Evolutionary conservation across 129 eudicot species (phyloP).

Genomic region (Lonicera japonica): DNA sequence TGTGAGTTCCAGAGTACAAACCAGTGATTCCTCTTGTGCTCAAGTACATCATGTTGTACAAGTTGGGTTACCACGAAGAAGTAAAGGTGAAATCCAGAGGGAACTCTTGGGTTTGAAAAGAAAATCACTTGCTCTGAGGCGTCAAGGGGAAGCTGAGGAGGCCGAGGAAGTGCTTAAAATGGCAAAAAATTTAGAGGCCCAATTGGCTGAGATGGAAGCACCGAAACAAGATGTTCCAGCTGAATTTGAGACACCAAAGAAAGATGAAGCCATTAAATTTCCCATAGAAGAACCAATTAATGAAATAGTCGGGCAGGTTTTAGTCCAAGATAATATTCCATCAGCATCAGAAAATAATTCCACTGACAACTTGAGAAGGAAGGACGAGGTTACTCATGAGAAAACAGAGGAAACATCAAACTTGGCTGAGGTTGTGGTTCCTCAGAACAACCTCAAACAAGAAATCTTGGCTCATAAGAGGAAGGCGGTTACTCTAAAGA

Average conservation of each 20-base stretch:
- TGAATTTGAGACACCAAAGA: slow-evolving; percentile 6
- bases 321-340: too few relatives aligned
- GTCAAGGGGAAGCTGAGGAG: slow-evolving; percentile 66
- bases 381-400: slow-evolving; percentile 9
- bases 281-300: slow-evolving; percentile 1
- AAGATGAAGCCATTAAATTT: slow-evolving; percentile 4
- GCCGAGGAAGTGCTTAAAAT: slow-evolving; percentile 68
- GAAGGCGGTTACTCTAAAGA: slow-evolving; percentile 64
- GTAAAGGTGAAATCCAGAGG: slow-evolving; percentile 69
- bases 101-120: slow-evolving; percentile 80
- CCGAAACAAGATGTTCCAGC: slow-evolving; percentile 29
- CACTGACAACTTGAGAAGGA: too few relatives aligned
- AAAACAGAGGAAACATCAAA: slow-evolving; percentile 12
- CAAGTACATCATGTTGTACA: slow-evolving; percentile 12
- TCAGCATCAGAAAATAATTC: too few relatives aligned
- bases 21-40: slow-evolving; percentile 11
- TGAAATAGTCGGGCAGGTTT: too few relatives aligned
- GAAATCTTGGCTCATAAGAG: slow-evolving; percentile 71
- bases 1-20: neutral
- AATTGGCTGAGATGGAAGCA: slow-evolving; percentile 59
- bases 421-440: slow-evolving; percentile 17
- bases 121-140: slow-evolving; percentile 71
- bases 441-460: too few relatives aligned
- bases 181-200: slow-evolving; percentile 57
- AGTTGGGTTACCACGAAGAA: slow-evolving; percentile 35